phyloP scores from a whole-genome alignment of 2,329 filamentous ascomycete species.

The Colletotrichum melonis region DNA sequence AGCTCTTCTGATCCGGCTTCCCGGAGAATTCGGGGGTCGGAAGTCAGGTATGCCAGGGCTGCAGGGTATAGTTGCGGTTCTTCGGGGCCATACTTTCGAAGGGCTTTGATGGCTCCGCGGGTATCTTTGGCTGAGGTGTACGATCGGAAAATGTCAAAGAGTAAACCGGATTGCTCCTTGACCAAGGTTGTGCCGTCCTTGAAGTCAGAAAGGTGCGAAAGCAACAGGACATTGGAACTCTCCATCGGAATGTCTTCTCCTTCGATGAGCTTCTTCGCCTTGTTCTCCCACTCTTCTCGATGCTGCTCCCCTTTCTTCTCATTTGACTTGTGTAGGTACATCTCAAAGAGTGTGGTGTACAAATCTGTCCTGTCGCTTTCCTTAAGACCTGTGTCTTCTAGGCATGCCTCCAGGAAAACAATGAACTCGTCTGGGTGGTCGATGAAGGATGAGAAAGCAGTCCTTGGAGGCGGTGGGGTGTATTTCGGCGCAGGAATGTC shows the following conservation, averaged over 20 bases:
- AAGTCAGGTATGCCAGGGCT: conserved; percentile 93
- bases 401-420: conserved; percentile 88
- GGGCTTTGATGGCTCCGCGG: conserved; percentile 85
- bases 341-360: conserved; percentile 96
- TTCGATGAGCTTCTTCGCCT: conserved; percentile 90
- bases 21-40: conserved; percentile 80
- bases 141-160: conserved; percentile 96
- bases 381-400: conserved; percentile 77
- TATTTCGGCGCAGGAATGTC: conserved; percentile 68
- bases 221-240: conserved; percentile 90
- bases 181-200: conserved; percentile 91
- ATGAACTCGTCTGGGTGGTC: conserved; percentile 95
- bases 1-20: conserved; percentile 89
- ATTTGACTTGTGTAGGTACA: conserved; percentile 93
- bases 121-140: conserved; percentile 95
- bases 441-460: conserved; percentile 95
- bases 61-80: conserved; percentile 94
- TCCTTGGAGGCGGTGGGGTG: conserved; percentile 82
- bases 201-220: conserved; percentile 93
- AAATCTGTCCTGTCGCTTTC: conserved; percentile 84
- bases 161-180: conserved; percentile 90
- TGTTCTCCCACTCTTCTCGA: conserved; percentile 86
- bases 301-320: conserved; percentile 75
- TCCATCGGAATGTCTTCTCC: conserved; percentile 86
- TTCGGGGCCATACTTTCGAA: conserved; percentile 90